Percentiles rank a stretch among this genome's conserved stretches.
Conservation (phyloP, 2,329 filamentous ascomycete genomes). For the Colletotrichum eremochloae region DNA sequence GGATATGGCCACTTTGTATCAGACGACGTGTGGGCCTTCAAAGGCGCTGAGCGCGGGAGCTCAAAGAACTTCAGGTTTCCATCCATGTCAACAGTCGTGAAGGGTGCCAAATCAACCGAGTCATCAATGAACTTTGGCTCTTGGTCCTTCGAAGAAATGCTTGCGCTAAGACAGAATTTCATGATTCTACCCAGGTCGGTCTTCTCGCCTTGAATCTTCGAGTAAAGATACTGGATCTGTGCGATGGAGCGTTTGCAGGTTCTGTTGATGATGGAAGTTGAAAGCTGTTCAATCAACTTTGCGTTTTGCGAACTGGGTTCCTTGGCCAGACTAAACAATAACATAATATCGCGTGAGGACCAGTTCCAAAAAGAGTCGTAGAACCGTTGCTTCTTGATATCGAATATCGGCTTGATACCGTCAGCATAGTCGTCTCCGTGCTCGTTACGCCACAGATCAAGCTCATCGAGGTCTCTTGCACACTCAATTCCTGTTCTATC, state of each 20-base stretch:
- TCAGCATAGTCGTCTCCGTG: slow-evolving; percentile 96
- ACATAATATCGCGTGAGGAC: slow-evolving; percentile 82
- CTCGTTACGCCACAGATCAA: slow-evolving; percentile 94
- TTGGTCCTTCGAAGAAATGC: slow-evolving; percentile 13
- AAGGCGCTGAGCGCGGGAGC: not conserved
- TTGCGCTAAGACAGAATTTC: slow-evolving; percentile 19
- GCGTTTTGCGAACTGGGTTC: not conserved
- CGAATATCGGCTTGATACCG: slow-evolving; percentile 95
- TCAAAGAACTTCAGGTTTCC: slow-evolving; percentile 10
- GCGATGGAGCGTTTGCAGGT: slow-evolving; percentile 95
- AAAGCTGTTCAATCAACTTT: slow-evolving; percentile 65
- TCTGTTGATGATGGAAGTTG: slow-evolving; percentile 98
- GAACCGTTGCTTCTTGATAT: slow-evolving; percentile 89
- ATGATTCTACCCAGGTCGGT: slow-evolving; percentile 71
- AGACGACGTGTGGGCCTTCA: not conserved
- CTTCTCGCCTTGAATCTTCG: slow-evolving; percentile 95
- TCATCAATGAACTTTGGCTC: slow-evolving; percentile 22
- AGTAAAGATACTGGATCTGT: slow-evolving; percentile 99
- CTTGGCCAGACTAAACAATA: slow-evolving; percentile 1
- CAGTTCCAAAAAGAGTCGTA: slow-evolving; percentile 99
- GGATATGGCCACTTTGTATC: too few species aligned
- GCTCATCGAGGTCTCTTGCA: slow-evolving; percentile 69
- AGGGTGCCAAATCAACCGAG: slow-evolving; percentile 5
- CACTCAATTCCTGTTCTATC: not conserved
- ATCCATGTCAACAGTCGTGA: slow-evolving; percentile 3